Base-by-base conservation (phyloP, 371 early-diverging fungal genomes). In the Gilbertella persicaria region DNA sequence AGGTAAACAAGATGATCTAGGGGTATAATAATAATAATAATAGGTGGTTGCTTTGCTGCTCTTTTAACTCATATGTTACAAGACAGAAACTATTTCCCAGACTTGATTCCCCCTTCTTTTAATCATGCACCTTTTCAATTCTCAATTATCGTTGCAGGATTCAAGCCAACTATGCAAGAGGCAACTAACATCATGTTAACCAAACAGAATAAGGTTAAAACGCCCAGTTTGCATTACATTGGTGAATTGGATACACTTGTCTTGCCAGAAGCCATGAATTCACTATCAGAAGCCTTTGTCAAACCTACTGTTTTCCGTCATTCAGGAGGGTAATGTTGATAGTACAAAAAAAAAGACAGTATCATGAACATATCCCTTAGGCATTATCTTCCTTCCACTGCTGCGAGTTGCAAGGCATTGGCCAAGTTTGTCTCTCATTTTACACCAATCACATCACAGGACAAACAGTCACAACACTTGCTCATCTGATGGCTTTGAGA, bases 181-280 rank as follows among this genome's bases (percentile, higher is more conserved):
- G 58, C 58, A 24, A 58, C 64, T 1, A 58, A 58, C 13, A 23
- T 38, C 4, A 23, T 63, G 42, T 23, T 63, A 26, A 47, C 24
- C 9, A 50, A 44, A 14, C 17, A 49, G 1, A 21, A n/a, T 2
- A 45, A 40, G 12, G 66, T 78, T 13, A 69, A 71, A 24, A 73
- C 82, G 8, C 76, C 83, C 0, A 71, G 80, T 40, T 47, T 87
- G 57, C 87, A 87, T 64, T 76, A 82, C 49, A 80, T 87, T 67
- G 87, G 85, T 16, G 66, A 59, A 21, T 38, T 60, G 19, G 83
- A 82, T 55, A 66, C 70, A 3, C 53, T 73, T 60, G 71, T 82
- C 0, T 35, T 62, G n/a, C 75, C 73, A 10, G 66, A 65, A 33
- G 45, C 66, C 1, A 70, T 66, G 51, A 36, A 50, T 7, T 54